phyloP scores from a whole-genome alignment of 805 yeast species.

The Saccharomyces eubayanus region DNA sequence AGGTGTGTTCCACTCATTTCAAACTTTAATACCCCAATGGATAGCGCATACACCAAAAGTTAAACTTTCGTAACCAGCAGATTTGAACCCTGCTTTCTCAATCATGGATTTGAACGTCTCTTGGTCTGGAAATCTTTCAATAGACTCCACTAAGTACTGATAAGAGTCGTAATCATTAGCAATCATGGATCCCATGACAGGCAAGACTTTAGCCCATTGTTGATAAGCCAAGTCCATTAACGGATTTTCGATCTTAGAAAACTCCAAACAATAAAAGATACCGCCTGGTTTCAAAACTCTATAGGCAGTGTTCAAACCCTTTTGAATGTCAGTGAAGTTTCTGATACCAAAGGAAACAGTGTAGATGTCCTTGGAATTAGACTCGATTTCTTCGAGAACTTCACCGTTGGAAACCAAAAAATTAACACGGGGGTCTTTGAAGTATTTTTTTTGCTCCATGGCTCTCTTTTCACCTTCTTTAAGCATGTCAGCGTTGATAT shows the following conservation, averaged over 20 bases:
- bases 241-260: constrained; percentile 81
- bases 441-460: constrained; percentile 48
- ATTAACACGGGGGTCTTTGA: constrained; percentile 47
- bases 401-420: constrained; percentile 93
- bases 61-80: constrained; percentile 85
- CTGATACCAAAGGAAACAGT: constrained; percentile 97
- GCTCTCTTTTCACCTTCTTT: constrained; percentile 82
- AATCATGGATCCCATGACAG: constrained; percentile 89
- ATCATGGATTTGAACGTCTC: constrained; percentile 88
- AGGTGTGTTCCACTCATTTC: constrained; percentile 11
- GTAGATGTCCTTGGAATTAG: constrained; percentile 86
- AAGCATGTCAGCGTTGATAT: constrained; percentile 94
- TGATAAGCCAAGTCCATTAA: constrained; percentile 69
- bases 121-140: constrained; percentile 84
- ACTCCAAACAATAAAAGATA: constrained; percentile 91
- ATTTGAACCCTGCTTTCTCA: constrained; percentile 91
- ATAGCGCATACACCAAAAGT: constrained; percentile 94
- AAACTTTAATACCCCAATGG: constrained; percentile 88
- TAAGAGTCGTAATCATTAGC: constrained; percentile 95
- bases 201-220: constrained; percentile 80
- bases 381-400: constrained; percentile 70
- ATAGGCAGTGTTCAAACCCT: constrained; percentile 90
- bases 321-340: constrained; percentile 90
- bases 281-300: constrained; percentile 96
- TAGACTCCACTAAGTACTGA: constrained; percentile 92